These are phyloP conservation scores for Talaromyces islandicus DNA, from an alignment of 2,329 filamentous ascomycete species.

Conservation along the genomic window DNA sequence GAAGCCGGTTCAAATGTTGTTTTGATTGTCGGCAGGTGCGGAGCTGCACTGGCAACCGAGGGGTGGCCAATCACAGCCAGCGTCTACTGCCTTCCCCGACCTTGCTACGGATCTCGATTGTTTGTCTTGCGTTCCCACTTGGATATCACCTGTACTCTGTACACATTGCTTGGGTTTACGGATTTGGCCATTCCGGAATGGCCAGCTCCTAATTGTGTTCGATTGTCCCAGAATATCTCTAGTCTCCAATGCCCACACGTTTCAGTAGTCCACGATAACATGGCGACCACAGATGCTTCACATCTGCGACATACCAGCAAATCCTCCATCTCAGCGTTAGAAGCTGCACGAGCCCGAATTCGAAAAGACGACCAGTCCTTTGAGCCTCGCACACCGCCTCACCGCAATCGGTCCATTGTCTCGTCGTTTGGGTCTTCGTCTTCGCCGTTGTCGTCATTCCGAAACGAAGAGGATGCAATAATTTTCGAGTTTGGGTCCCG, in stretches of 20 bases:
- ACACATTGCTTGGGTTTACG: background rate
- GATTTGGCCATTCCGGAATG: background rate
- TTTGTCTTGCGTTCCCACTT: background rate
- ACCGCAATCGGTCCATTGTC: constrained; percentile 42
- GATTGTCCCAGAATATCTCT: background rate
- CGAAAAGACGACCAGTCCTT: constrained; percentile 19
- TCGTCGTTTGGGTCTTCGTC: constrained; percentile 48
- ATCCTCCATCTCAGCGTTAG: constrained; percentile 12
- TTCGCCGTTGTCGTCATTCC: constrained; percentile 52
- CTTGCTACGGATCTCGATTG: background rate
- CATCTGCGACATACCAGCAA: constrained; percentile 12
- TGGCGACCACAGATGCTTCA: constrained; percentile 10
- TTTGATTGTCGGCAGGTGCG: constrained; percentile 6
- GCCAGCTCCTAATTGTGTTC: background rate
- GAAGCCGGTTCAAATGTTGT: background rate
- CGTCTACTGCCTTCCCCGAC: background rate
- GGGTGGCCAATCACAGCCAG: constrained; percentile 5
- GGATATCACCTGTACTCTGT: background rate
- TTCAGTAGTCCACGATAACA: background rate
- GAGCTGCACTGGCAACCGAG: constrained; percentile 8
- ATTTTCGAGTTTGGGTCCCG: constrained; percentile 79
- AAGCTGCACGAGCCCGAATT: constrained; percentile 15
- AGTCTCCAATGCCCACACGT: background rate
- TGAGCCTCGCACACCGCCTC: constrained; percentile 54
- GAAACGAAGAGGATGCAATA: constrained; percentile 75